Evolutionary conservation across 768 basidiomycete genomes (phyloP).

Genomic region (Termitomyces sp.): DNA sequence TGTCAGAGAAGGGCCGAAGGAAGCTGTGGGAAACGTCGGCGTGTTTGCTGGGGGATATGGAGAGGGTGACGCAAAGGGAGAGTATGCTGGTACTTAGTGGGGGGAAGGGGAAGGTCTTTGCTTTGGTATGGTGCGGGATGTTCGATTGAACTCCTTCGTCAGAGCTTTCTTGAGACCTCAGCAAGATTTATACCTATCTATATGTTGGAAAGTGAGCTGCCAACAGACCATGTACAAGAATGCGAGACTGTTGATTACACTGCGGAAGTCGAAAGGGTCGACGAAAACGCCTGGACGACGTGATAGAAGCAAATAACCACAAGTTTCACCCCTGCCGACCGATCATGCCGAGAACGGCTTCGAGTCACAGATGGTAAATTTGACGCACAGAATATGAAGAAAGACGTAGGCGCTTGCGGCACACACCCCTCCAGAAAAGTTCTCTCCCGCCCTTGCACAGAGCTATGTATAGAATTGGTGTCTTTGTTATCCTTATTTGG

Average conservation of each 20-base stretch:
- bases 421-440: neutral
- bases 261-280: neutral
- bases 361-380: neutral
- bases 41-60: slow-evolving; percentile 3
- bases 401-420: neutral
- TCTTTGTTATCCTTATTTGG: neutral
- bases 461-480: neutral
- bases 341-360: neutral
- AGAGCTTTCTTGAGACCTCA: slow-evolving; percentile 2
- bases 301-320: neutral
- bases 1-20: slow-evolving; percentile 12
- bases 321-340: neutral
- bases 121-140: slow-evolving; percentile 16
- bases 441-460: neutral
- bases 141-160: slow-evolving; percentile 11
- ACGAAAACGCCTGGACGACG: too few relatives aligned
- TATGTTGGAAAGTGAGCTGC: neutral
- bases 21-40: slow-evolving; percentile 12
- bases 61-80: neutral
- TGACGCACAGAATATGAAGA: neutral
- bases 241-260: neutral
- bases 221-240: too few relatives aligned
- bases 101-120: slow-evolving; percentile 11
- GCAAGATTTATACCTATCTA: too few relatives aligned
- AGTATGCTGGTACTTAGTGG: slow-evolving; percentile 19